Base-by-base conservation (phyloP, 345 rosid species). In the Rhizophora mangle region DNA sequence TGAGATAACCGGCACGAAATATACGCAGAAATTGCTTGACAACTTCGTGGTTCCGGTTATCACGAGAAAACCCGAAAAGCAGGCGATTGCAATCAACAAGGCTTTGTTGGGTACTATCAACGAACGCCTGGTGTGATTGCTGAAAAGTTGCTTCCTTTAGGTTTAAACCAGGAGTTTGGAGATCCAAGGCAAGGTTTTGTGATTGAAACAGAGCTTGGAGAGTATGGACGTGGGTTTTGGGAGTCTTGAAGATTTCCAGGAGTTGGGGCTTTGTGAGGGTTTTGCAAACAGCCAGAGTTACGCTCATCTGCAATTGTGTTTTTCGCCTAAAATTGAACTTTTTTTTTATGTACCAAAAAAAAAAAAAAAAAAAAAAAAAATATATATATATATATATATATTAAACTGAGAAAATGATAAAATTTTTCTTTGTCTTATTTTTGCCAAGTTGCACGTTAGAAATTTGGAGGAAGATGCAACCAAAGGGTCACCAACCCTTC, bases 41-140 rank as follows among this genome's bases (percentile, higher is more conserved):
- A 47, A 88, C 94, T 79, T 85, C 82, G 3, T 52, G 81, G 80
- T 82, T 84, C 8, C 81, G 83, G 63, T 77, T 83, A 2, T 82
- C 73, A 4, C 91, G 90, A 51, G 90, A 85, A 70, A 52, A 77
- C 37, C 80, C 73, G 59, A 87, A 87, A 66, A 89, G 83, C 61
- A 86, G 61, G 78, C 73, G 80, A 20, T 81, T 82, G 69, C 57
- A 75, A 2, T 24, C 69, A 9, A 52, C 63, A 18, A 16, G 55
- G 60, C 65, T 63, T 63, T 71, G 74, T 6, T 82, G 80, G 61
- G 82, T 81, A 80, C 36, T 83, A 88, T 70, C 72, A 56, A 82
- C 93, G 80, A 88, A 79, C 87, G 73, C 27, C 36, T 85, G 66
- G 69, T 54, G 82, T 46, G 85, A 84, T 22, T 61, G 18, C 1